Conservation (phyloP, 257 asterid species). For the Apocynum venetum region DNA sequence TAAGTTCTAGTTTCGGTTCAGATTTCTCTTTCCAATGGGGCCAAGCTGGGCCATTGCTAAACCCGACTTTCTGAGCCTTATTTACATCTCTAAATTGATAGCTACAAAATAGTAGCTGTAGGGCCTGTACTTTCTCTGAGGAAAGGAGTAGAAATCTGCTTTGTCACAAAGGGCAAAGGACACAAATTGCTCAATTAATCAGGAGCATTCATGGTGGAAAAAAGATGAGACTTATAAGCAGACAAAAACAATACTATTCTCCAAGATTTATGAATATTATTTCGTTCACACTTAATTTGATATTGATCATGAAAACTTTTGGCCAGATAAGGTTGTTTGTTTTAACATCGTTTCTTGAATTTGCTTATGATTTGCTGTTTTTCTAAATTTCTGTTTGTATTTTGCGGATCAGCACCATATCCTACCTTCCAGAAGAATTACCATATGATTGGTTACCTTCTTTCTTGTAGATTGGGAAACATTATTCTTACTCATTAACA, state of each 20-base stretch:
- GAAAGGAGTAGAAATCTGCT: no score
- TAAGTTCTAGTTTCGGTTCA: no score
- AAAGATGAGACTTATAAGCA: not conserved
- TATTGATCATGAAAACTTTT: not conserved
- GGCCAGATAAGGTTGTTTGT: not conserved
- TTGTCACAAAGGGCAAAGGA: no score
- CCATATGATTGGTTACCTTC: not conserved
- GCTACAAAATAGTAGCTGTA: no score
- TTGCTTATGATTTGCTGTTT: not conserved
- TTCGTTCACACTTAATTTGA: not conserved
- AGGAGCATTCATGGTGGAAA: no score
- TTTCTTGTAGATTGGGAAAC: not conserved
- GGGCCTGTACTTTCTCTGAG: no score
- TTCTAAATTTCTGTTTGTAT: not conserved
- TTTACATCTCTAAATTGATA: no score
- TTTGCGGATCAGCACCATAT: no score
- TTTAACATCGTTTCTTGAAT: not conserved
- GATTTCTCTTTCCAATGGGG: no score
- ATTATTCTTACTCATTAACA: not conserved
- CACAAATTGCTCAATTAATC: no score
- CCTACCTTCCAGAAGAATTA: not conserved
- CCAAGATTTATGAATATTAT: not conserved
- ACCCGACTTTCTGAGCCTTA: no score
- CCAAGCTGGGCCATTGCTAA: no score
- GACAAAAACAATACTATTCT: not conserved